Evolutionary conservation across 2,329 filamentous ascomycete genomes (phyloP).

Genomic region (Davidsoniella eucalypti): DNA sequence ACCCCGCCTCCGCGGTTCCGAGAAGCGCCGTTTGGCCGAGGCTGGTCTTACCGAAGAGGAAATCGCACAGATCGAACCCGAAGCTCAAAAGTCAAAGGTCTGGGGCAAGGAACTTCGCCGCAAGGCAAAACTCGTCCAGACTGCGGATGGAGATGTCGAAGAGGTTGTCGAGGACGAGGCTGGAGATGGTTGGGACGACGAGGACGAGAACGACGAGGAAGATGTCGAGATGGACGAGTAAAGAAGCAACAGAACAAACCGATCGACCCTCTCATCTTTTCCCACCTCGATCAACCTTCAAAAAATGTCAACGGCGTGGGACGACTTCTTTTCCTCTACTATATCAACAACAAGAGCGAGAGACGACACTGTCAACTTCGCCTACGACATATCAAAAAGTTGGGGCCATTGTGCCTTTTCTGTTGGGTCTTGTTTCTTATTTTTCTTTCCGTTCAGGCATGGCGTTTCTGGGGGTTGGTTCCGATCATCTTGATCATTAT

Average conservation of each 20-base stretch:
- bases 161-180: slow-evolving; percentile 15
- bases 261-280: no score
- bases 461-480: slow-evolving; percentile 13
- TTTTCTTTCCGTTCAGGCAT: slow-evolving; percentile 12
- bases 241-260: background rate
- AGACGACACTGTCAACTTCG: background rate
- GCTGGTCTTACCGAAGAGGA: slow-evolving; percentile 33
- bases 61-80: slow-evolving; percentile 28
- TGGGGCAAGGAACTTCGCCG: slow-evolving; percentile 28
- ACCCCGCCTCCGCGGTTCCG: slow-evolving; percentile 50
- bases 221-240: slow-evolving; percentile 28
- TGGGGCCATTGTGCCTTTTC: slow-evolving; percentile 2
- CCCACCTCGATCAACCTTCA: no score
- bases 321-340: no score
- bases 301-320: no score
- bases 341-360: background rate
- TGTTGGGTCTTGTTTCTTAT: slow-evolving; percentile 10
- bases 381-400: slow-evolving; percentile 6
- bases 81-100: slow-evolving; percentile 22
- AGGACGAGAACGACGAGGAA: slow-evolving; percentile 20
- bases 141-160: slow-evolving; percentile 16
- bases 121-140: slow-evolving; percentile 13
- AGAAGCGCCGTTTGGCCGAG: slow-evolving; percentile 42
- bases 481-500: slow-evolving; percentile 12
- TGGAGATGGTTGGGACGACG: slow-evolving; percentile 19